Base-by-base conservation (phyloP, 148 eudicot species). In the Polygonum aviculare region DNA sequence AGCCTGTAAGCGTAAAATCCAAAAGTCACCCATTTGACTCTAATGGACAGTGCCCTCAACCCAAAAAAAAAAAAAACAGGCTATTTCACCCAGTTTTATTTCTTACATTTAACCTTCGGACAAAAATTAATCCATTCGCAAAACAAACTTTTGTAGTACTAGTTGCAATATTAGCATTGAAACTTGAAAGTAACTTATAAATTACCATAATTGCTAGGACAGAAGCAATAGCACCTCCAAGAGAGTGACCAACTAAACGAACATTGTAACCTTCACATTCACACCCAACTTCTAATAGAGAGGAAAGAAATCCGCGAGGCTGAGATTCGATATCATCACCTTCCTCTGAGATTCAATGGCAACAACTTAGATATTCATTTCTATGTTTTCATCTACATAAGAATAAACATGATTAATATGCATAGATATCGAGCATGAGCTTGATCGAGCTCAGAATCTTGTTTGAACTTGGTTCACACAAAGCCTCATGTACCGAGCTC, bases 151-250 rank as follows among this genome's bases (percentile, higher is more conserved):
- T 12, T n/a, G 22, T 6, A 14, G 55, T 14, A 50, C 16, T 11
- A 51, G 16, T 1, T 16, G 55, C 55, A 51, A 18, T 9, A 51
- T 15, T 51, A 51, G 55, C 55, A 5, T 12, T 3, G 10, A 6
- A 51, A 49, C 15, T 51, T 3, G 10, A 6, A 51, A 49, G 16
- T 51, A 15, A 16, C 15, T 15, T 44, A 44, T 8, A 54, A 12
- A 79, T 74, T 84, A 91, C 97, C 91, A 82, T 82, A 50, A 89
- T 38, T 62, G 91, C 97, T 74, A 91, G 83, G 75, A 91, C 79
- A 54, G 97, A 81, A 14, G 87, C 90, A 78, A 91, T 89, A 81
- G 97, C 85, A 77, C 97, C 97, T 69, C 97, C 97, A 75, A 91
- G 91, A 80, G 97, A 91, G 80, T 91, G 93, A 50, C 97, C 97